phyloP scores from a whole-genome alignment of 1,284 basidiomycete genomes.

The Tremellales sp. region DNA sequence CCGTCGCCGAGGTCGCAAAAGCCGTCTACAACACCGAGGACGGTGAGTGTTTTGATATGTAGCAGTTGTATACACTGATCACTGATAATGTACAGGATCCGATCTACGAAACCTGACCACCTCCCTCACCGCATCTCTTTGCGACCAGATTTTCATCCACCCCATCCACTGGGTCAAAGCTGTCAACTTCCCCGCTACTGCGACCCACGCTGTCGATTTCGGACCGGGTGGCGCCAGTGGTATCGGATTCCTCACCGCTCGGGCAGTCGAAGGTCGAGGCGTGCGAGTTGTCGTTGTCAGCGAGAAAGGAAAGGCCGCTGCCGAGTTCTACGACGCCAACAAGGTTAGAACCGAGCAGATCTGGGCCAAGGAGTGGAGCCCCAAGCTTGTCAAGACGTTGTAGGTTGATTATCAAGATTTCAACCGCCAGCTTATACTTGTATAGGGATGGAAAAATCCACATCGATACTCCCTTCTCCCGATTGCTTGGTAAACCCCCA shows the following conservation, averaged over 20 bases:
- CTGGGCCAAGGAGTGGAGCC: constrained; percentile 87
- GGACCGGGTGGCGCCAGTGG: constrained; percentile 92
- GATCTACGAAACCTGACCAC: constrained; percentile 66
- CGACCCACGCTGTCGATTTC: constrained; percentile 94
- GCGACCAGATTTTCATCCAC: constrained; percentile 86
- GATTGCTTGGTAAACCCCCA: constrained; percentile 89
- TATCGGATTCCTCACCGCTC: constrained; percentile 84
- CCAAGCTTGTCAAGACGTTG: constrained; percentile 84
- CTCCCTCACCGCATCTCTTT: constrained; percentile 75
- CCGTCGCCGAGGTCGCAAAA: constrained; percentile 67
- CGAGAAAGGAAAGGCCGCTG: constrained; percentile 77
- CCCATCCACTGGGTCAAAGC: constrained; percentile 92
- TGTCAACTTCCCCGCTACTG: constrained; percentile 78
- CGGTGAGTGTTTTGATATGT: constrained; percentile 56
- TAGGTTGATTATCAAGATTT: constrained; percentile 48
- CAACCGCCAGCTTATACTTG: constrained; percentile 6
- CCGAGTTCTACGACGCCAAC: constrained; percentile 72
- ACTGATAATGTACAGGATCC: constrained; percentile 57
- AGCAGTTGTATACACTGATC: constrained; percentile 11
- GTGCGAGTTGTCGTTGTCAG: constrained; percentile 82
- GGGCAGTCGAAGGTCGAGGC: constrained; percentile 88
- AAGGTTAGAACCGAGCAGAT: constrained; percentile 73
- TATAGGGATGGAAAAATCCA: constrained; percentile 79
- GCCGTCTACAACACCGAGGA: constrained; percentile 89
- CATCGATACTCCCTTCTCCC: constrained; percentile 93